These are phyloP conservation scores for Iberis amara DNA, from an alignment of 441 rosid species.

Conservation along the genomic window DNA sequence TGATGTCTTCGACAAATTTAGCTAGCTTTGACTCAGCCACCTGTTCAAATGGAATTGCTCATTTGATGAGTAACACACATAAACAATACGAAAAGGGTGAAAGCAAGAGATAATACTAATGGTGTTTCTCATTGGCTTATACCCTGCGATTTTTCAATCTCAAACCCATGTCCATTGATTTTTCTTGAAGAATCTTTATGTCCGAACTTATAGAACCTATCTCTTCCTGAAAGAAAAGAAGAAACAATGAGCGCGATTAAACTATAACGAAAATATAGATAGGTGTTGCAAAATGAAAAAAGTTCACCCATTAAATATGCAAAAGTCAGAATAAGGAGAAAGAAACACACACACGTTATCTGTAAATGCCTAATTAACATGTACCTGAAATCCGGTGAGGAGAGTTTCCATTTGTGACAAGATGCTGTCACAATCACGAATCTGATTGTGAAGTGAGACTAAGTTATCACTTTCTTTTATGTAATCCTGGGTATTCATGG, in stretches of 20 bases:
- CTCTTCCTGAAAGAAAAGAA: conserved; percentile 52
- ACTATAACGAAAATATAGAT: conserved; percentile 3
- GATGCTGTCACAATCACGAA: conserved; percentile 86
- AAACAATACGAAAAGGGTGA: conserved; percentile 10
- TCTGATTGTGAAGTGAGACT: conserved; percentile 95
- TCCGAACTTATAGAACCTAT: conserved; percentile 99
- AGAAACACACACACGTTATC: background rate
- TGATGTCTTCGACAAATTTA: conserved; percentile 95
- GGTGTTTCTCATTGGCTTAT: conserved; percentile 19
- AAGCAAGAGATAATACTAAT: conserved; percentile 19
- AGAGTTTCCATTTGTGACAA: conserved; percentile 97
- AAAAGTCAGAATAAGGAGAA: conserved; percentile 5
- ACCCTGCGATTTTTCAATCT: conserved; percentile 98
- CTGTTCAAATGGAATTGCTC: conserved; percentile 37
- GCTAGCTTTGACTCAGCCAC: conserved; percentile 96
- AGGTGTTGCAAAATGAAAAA: background rate
- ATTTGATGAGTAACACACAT: conserved; percentile 20
- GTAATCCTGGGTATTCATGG: conserved; percentile 60
- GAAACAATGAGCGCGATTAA: conserved; percentile 15
- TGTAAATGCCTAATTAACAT: background rate
- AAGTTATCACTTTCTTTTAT: conserved; percentile 95
- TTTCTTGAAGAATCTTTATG: conserved; percentile 95
- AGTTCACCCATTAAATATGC: background rate
- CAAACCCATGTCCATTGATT: conserved; percentile 99
- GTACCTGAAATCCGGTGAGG: conserved; percentile 94